phyloP scores from a whole-genome alignment of 1,139 yeast genomes.

The Dujonia santamariae region DNA sequence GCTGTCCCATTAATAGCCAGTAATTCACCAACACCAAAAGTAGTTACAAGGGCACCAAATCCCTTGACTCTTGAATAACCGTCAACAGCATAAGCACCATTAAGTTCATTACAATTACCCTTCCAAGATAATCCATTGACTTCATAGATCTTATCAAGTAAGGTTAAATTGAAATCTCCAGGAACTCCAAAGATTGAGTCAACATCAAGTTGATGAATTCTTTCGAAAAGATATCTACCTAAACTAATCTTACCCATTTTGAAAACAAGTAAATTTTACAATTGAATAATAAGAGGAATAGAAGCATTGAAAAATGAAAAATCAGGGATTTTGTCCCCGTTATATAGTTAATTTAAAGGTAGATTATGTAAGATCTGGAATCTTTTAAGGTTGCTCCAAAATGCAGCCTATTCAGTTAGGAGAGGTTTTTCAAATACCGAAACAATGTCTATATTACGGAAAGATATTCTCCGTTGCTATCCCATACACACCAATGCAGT shows the following conservation, averaged over 20 bases:
- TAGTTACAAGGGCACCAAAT: conserved; percentile 36
- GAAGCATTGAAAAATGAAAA: too few relatives aligned
- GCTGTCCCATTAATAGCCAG: conserved; percentile 41
- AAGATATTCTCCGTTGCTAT: too few relatives aligned
- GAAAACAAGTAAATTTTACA: too few relatives aligned
- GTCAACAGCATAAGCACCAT: conserved; percentile 44
- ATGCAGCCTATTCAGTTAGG: too few relatives aligned
- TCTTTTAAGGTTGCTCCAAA: too few relatives aligned
- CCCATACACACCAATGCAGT: too few relatives aligned
- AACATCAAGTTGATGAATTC: conserved; percentile 40
- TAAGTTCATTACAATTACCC: conserved; percentile 43
- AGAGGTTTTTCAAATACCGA: too few relatives aligned
- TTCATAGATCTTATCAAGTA: conserved; percentile 38
- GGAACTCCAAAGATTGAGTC: conserved; percentile 42
- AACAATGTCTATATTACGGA: too few relatives aligned
- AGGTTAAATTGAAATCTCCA: conserved; percentile 38
- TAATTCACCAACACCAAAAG: conserved; percentile 43
- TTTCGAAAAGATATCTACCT: conserved; percentile 43
- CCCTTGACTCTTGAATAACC: conserved; percentile 41
- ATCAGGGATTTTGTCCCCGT: too few relatives aligned
- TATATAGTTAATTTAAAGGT: too few relatives aligned
- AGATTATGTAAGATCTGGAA: too few relatives aligned
- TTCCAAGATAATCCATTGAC: conserved; percentile 40
- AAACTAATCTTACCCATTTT: conserved; percentile 27
- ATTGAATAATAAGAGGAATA: too few relatives aligned